A percentile compares a stretch with the other conserved stretches of the same genome.
phyloP scores from a whole-genome alignment of 345 rosid species.

The Cardamine resedifolia region DNA sequence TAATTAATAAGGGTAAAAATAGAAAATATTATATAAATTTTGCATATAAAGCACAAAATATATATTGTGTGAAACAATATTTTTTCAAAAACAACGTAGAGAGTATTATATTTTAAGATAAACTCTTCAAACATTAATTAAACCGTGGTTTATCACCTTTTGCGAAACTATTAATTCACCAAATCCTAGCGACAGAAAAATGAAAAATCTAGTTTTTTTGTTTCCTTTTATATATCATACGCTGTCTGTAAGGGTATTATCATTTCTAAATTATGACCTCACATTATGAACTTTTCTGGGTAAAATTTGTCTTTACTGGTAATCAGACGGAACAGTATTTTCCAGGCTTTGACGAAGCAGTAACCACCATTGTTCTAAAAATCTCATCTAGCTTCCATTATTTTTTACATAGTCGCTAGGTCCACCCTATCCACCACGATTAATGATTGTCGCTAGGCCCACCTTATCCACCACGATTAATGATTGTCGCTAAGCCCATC shows the following conservation, averaged over 20 bases:
- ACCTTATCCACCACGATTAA: no score
- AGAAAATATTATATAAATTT: no score
- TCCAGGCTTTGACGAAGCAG: constrained; percentile 10
- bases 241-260: background rate
- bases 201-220: background rate
- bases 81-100: no score
- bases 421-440: no score
- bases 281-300: background rate
- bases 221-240: background rate
- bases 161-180: background rate
- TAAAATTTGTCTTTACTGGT: background rate
- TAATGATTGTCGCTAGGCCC: no score
- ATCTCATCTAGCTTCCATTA: no score
- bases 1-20: no score
- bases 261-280: constrained; percentile 12
- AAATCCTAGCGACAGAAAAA: background rate
- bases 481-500: no score
- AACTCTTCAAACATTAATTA: background rate
- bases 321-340: background rate
- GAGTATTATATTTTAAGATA: background rate
- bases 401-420: no score
- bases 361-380: no score
- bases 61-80: no score
- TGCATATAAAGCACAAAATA: no score
- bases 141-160: background rate